A percentile compares a stretch with the other conserved stretches of the same genome.
Conservation (phyloP, 768 basidiomycete genomes). For the Pleurotus platypus region DNA sequence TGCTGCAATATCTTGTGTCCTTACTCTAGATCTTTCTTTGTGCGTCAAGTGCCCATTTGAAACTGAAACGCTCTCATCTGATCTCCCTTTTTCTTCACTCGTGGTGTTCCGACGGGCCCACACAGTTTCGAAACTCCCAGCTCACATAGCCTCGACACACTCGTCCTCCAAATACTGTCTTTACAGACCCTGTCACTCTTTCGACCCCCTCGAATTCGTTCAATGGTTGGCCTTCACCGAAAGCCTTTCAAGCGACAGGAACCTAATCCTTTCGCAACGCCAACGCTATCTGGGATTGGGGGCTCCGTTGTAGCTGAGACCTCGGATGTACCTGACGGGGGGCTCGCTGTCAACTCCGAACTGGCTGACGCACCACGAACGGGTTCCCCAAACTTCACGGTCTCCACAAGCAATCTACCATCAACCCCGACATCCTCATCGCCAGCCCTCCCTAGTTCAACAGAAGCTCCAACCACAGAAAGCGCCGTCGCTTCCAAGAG, state of each 20-base stretch:
- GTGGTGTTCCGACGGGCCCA: no score
- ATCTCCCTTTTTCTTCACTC: no score
- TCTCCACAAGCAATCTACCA: background rate
- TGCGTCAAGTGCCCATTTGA: no score
- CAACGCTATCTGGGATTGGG: background rate
- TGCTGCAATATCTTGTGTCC: background rate
- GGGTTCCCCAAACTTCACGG: background rate
- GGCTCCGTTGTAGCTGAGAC: background rate
- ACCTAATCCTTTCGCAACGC: background rate
- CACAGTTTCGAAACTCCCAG: background rate
- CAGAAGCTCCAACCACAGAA: background rate
- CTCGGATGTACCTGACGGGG: background rate
- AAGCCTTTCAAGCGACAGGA: constrained; percentile 4
- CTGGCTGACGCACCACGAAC: background rate
- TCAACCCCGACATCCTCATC: background rate
- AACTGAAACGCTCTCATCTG: no score
- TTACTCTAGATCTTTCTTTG: background rate
- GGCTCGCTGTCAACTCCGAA: background rate
- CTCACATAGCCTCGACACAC: background rate
- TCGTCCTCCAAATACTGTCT: background rate
- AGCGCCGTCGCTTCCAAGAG: background rate
- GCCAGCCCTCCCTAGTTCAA: background rate
- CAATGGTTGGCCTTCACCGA: constrained; percentile 2
- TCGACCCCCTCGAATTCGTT: background rate
- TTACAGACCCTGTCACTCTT: constrained; percentile 5